Base-by-base conservation (phyloP, 768 basidiomycete species). In the Rhodotorula sphaerocarpa region DNA sequence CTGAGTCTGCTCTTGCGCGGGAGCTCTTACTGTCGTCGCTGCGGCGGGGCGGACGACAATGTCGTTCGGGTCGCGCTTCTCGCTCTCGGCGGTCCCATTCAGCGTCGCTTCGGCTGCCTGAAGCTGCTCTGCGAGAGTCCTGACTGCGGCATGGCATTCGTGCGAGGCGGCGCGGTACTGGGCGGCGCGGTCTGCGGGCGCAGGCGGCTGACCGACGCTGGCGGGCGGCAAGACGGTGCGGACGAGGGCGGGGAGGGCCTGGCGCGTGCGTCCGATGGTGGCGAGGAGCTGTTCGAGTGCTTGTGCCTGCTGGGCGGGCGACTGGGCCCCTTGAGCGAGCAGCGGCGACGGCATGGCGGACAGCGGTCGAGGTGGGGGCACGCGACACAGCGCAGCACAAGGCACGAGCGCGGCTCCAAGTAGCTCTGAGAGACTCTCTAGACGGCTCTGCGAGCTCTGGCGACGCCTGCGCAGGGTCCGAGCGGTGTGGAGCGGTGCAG, bases 161-260 rank as follows among this genome's bases (percentile, higher is more conserved):
- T 39, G 27, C 9, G 57, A 59, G 4, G 63, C 57, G 20, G 42
- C 7, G 12, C 63, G 51, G 57, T 65, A 65, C 12, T 33, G n/a
- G 7, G 42, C 33, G 20, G 63, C 41, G 46, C 50, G 57, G n/a
- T 59, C 57, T 27, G 14, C 36, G 7, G 20, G 39, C 30, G 54
- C 50, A 7, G 28, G 5, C 23, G 46, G 10, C 3, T 25, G 27
- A n/a, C 11, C 21, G 45, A 20, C 11, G 56, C 2, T n/a, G n/a
- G n/a, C n/a, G 46, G 27, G 5, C 1, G 46, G 5, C 16, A 14
- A 7, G 43, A 27, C 30, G 50, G 63, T 31, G 12, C 42, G 0
- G 43, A 65, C 27, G 43, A 59, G 47, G 10, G 57, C 18, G 39
- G 63, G 63, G 42, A 65, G 42, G 7, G 63, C 44, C 7, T 31